phyloP scores from a whole-genome alignment of 2,329 filamentous ascomycete species.

The Zymoseptoria tritici region DNA sequence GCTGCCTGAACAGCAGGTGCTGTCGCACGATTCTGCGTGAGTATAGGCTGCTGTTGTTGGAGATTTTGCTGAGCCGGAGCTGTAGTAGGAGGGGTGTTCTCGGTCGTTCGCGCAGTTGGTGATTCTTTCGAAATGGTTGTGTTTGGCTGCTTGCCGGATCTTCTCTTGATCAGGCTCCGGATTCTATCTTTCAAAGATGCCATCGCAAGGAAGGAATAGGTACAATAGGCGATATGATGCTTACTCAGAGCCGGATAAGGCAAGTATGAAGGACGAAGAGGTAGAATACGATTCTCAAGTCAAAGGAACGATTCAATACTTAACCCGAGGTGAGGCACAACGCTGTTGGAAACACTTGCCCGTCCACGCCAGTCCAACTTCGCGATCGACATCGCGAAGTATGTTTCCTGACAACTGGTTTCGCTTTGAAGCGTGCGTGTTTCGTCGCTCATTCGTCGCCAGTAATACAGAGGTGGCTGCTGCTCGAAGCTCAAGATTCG shows the following conservation, averaged over 20 bases:
- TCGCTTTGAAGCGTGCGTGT: not conserved
- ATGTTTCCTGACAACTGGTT: not conserved
- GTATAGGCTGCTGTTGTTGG: conserved; percentile 1
- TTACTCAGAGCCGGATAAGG: not conserved
- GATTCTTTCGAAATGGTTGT: not conserved
- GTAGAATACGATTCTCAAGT: not conserved
- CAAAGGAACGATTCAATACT: not conserved
- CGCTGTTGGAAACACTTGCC: not conserved
- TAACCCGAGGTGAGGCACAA: not conserved
- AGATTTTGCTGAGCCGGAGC: conserved; percentile 3
- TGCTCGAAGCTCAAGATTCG: conserved; percentile 14
- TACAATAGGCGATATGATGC: not conserved
- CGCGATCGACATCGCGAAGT: not conserved
- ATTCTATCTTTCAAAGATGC: conserved; percentile 16
- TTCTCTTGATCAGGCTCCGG: conserved; percentile 13
- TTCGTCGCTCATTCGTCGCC: not conserved
- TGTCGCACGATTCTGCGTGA: conserved; percentile 10
- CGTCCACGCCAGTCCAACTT: not conserved
- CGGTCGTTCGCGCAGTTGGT: not conserved
- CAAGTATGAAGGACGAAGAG: not conserved
- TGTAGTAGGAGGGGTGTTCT: not conserved
- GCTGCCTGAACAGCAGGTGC: conserved; percentile 12
- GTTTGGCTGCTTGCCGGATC: conserved; percentile 3
- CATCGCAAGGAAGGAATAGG: conserved; percentile 1
- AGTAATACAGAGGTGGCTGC: not conserved